Evolutionary conservation across 2,329 filamentous ascomycete genomes (phyloP), one percentile per base, ranked within the genome.

Genomic region (Phyllosticta ampelicida): DNA sequence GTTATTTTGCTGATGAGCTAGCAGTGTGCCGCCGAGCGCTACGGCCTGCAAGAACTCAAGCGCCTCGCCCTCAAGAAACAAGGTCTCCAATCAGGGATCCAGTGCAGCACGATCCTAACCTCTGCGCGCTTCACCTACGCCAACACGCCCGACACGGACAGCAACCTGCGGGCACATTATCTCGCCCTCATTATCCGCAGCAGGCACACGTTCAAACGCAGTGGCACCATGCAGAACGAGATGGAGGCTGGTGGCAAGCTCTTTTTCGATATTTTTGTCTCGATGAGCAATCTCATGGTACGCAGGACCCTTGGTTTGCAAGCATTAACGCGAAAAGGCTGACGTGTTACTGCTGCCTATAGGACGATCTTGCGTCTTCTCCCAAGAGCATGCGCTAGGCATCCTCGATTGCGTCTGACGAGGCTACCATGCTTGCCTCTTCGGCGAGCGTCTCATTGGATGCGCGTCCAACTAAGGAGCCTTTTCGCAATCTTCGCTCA

Each of bases 221-320:
- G 90, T 73, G 90, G 90, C 57, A 96, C 90, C 3, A 95, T 96
- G 90, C 91, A 96, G 74, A 83, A 89, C 64, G 90, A 96, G 76
- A 96, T 96, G 90, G 87, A 87, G 71, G 83, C 84, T 61, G 91
- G 91, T 26, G 89, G 89, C 56, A 87, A 87, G 67, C 78, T 95
- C 60, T 96, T 95, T 77, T 96, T 96, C 70, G 91, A 96, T 69
- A 78, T 96, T 51, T 96, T 96, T 70, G 91, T 96, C 54, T 90
- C 91, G 18, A 83, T 96, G 74, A 90, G 88, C 74, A 95, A 96
- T 70, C 89, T 95, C 69, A 87, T 95, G 68, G 89, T 79, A 84
- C 6, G 36, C 53, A 16, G 36, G 49, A 18, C 21, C 49, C 20
- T 36, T 29, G 50, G 30, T 36, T 26, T 29, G 11, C 16, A 57